Evolutionary conservation across 306 rosid genomes (phyloP), one percentile per base, ranked within the genome.

Genomic region (Gillenia trifoliata): DNA sequence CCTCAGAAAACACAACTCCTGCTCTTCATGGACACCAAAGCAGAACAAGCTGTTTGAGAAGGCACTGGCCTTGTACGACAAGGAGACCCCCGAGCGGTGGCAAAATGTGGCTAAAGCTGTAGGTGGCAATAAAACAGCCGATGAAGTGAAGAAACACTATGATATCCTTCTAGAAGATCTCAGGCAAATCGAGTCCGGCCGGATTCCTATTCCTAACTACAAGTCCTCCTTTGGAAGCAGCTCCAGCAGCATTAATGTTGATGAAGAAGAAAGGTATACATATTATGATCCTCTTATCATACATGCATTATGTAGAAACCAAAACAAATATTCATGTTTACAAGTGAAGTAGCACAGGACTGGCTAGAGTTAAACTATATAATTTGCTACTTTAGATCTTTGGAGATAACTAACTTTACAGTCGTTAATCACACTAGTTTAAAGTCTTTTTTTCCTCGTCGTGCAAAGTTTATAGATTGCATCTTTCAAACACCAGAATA

Each of bases 11-110:
- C 85, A 85, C 41, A 80, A 66, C 70, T 63, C 72, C 34, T 59
- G 45, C 31, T 55, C 74, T 9, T 55, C 59, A 33, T 84, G 88
- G 88, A 80, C 88, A 6, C 73, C 78, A 26, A 71, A 75, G 31
- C 78, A 84, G 79, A 81, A 81, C 83, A 84, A 84, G 43, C 38
- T 52, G 31, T 81, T 84, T 50, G 83, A 84, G 26, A 75, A 40
- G 34, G 88, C 88, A 19, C 76, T 84, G 30, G 85, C 88, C 67
- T 25, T 70, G 73, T 78, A 78, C 26, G 88, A 84, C 56, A 76
- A 75, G 52, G 85, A 84, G 64, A 84, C 83, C 17, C 83, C 85
- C 9, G 83, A 84, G 11, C 38, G 88, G 75, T 84, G 88, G 88
- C 64, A 70, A 8, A 84, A 84, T 72, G 85, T 84, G 57, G 85